Evolutionary conservation across 352 stramenopile species (phyloP).

Genomic region (Saprolegnia parasitica): DNA sequence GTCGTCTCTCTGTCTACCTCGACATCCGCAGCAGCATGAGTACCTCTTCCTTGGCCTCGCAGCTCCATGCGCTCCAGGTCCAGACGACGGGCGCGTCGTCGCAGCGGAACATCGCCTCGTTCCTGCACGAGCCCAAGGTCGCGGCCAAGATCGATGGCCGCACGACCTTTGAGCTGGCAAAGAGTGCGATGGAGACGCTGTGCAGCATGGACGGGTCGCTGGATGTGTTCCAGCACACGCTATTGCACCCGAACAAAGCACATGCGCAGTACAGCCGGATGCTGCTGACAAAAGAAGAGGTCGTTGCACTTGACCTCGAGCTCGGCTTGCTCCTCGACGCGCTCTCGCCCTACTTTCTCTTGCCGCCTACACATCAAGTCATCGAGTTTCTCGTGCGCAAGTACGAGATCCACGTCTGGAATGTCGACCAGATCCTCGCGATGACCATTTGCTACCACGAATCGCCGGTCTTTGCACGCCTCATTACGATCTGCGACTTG

Average conservation of each 20-base stretch:
- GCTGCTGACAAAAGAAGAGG: conserved; percentile 53
- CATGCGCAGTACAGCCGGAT: conserved; percentile 66
- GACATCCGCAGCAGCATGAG: conserved; percentile 14
- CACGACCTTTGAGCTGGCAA: conserved; percentile 81
- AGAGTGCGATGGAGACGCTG: conserved; percentile 74
- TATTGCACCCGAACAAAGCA: conserved; percentile 39
- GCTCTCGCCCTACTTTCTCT: conserved; percentile 79
- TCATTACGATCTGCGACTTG: conserved; percentile 66
- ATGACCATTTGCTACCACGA: conserved; percentile 83
- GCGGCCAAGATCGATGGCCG: conserved; percentile 76
- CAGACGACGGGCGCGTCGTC: conserved; percentile 65
- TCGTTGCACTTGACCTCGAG: conserved; percentile 57
- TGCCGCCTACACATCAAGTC: conserved; percentile 76
- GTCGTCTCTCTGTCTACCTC: not conserved
- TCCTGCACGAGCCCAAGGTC: conserved; percentile 80
- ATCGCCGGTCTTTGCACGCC: conserved; percentile 75
- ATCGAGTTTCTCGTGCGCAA: conserved; percentile 85
- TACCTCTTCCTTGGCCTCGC: conserved; percentile 46
- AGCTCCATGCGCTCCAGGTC: conserved; percentile 74
- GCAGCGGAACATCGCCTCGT: conserved; percentile 71
- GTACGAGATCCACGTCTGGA: conserved; percentile 84
- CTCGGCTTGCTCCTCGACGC: conserved; percentile 68
- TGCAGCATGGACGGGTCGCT: conserved; percentile 71
- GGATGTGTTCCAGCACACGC: conserved; percentile 42
- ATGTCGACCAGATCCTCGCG: conserved; percentile 80